These are phyloP conservation scores for Ajuga reptans DNA, from an alignment of 305 asterid genomes.

Conservation along the genomic window DNA sequence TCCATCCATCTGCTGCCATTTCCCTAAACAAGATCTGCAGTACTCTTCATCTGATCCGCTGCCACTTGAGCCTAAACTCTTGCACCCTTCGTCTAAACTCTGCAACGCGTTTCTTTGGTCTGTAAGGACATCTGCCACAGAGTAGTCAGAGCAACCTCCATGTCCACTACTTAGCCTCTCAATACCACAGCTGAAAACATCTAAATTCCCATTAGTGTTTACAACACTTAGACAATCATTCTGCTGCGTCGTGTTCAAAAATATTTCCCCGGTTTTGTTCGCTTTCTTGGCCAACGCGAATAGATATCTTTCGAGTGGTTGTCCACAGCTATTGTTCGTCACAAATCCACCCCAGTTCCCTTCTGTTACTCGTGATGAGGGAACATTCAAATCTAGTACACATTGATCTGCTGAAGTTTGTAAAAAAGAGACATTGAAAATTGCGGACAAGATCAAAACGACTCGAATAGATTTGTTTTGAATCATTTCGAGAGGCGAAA, in stretches of 20 bases:
- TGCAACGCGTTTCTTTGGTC: constrained; percentile 29
- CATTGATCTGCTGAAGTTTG: constrained; percentile 33
- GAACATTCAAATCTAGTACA: constrained; percentile 25
- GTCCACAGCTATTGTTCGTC: constrained; percentile 28
- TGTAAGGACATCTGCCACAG: constrained; percentile 33
- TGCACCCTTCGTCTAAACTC: constrained; percentile 36
- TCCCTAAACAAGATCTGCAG: constrained; percentile 35
- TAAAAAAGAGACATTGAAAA: background rate
- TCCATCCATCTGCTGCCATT: constrained; percentile 33
- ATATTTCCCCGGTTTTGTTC: constrained; percentile 40
- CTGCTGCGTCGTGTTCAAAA: constrained; percentile 37
- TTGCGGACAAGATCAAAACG: constrained; percentile 15
- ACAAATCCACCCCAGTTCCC: constrained; percentile 52
- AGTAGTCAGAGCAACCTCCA: constrained; percentile 57
- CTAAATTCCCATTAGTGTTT: background rate
- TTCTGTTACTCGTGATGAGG: constrained; percentile 20
- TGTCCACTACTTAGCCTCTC: constrained; percentile 46
- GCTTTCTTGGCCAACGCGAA: constrained; percentile 38
- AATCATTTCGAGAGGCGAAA: constrained; percentile 12
- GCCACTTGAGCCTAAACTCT: constrained; percentile 24
- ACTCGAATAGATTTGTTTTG: background rate
- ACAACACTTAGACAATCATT: constrained; percentile 29
- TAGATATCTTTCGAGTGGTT: constrained; percentile 33
- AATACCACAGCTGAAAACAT: constrained; percentile 38
- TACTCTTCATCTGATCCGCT: constrained; percentile 24